phyloP scores from a whole-genome alignment of 495 filamentous ascomycete genomes.

The Podospora conica region DNA sequence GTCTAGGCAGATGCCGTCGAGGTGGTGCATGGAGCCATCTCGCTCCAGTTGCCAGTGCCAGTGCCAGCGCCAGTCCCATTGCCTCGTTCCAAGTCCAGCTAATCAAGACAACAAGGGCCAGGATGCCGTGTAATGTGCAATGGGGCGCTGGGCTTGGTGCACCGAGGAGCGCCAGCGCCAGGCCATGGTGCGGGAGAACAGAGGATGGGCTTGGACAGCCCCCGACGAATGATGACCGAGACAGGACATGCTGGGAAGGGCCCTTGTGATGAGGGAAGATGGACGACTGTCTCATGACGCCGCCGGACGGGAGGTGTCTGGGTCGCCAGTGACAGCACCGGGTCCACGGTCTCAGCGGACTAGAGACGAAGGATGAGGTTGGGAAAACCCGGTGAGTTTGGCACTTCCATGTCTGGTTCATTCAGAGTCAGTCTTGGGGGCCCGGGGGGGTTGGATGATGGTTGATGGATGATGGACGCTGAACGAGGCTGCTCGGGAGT shows the following conservation, averaged over 20 bases:
- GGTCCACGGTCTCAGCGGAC: background rate
- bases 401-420: background rate
- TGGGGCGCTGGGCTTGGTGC: background rate
- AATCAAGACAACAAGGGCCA: background rate
- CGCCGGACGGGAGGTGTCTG: background rate
- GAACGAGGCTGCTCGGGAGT: background rate
- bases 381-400: background rate
- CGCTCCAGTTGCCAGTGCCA: background rate
- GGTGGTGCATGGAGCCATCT: background rate
- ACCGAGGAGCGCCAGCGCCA: background rate
- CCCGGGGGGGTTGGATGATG: background rate
- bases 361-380: background rate
- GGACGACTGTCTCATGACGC: background rate
- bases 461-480: background rate
- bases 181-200: background rate
- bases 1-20: background rate
- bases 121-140: background rate
- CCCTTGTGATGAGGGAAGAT: background rate
- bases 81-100: background rate
- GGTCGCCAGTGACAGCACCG: background rate
- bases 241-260: background rate
- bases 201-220: background rate
- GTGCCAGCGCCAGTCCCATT: no score
- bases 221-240: background rate
- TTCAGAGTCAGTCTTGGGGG: background rate